Evolutionary conservation across 164 flowering plant species (phyloP).

Genomic region (Chimonanthus salicifolius): DNA sequence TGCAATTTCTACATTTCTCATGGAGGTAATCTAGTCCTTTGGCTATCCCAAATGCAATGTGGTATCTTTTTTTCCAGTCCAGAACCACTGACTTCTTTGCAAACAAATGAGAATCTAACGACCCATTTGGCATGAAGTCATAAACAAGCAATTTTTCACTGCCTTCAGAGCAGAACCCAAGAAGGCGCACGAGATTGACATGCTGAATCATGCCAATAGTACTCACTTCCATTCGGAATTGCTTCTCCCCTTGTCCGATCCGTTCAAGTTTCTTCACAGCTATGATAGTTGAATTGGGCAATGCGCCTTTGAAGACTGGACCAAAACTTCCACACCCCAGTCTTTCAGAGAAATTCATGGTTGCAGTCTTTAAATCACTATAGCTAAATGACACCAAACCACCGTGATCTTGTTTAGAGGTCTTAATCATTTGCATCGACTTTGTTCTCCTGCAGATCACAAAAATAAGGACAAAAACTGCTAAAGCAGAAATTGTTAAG

Average conservation of each 20-base stretch:
- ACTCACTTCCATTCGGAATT: slow-evolving; percentile 56
- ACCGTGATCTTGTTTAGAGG: slow-evolving; percentile 22
- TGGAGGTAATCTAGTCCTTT: slow-evolving; percentile 35
- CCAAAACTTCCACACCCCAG: slow-evolving; percentile 59
- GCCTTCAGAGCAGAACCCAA: slow-evolving; percentile 52
- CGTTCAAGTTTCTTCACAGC: slow-evolving; percentile 52
- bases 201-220: slow-evolving; percentile 65
- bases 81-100: slow-evolving; percentile 5
- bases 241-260: slow-evolving; percentile 49
- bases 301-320: slow-evolving; percentile 45
- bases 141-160: slow-evolving; percentile 39
- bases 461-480: slow-evolving; percentile 9
- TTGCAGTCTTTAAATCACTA: slow-evolving; percentile 37
- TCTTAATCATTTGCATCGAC: slow-evolving; percentile 6
- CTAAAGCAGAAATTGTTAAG: slow-evolving; percentile 8
- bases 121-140: slow-evolving; percentile 53
- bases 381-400: slow-evolving; percentile 31
- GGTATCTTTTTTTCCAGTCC: slow-evolving; percentile 30
- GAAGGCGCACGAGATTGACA: slow-evolving; percentile 47
- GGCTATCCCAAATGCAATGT: slow-evolving; percentile 32
- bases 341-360: slow-evolving; percentile 46
- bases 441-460: slow-evolving; percentile 6
- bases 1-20: slow-evolving; percentile 35
- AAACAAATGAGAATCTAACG: slow-evolving; percentile 39
- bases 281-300: slow-evolving; percentile 28